Evolutionary conservation across 2,329 filamentous ascomycete species (phyloP), one percentile per base, ranked within the genome.

Genomic region (Paecilomyces dactylethromorphus): DNA sequence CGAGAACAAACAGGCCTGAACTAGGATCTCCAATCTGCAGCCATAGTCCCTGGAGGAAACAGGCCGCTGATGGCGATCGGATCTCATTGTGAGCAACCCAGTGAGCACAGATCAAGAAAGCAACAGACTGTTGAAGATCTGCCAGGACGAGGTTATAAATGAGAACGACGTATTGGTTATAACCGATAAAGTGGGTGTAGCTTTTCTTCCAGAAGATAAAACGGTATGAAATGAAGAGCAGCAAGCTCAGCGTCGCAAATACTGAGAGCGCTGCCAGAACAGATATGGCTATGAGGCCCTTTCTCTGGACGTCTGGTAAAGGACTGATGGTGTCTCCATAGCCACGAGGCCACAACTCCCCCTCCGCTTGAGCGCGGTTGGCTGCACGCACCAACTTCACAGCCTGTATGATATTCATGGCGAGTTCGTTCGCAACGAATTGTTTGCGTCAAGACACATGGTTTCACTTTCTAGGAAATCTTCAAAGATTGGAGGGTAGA

Each of bases 141-240:
- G 78, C 78, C 3, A 82, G 64, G 5, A 82, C 71, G 6, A 82
- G 71, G 59, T 81, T 81, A 68, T 79, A 81, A 64, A 82, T 81
- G 53, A 82, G 74, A 21, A 82, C 69, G 50, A 82, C 74, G 56
- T 79, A 81, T 69, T 83, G 80, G 62, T 83, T 83, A 68, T 81
- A 79, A 60, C 80, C 79, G 56, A 82, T 79, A 59, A 80, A 79
- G 61, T 78, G 71, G 45, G 73, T 67, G 64, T 81, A 80, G 60
- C 76, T 76, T 57, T 71, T 73, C 53, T 76, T 72, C 80, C 80
- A 82, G 60, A 78, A 78, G 32, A 82, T 64, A n/a, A 83, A 68
- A 24, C 80, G 78, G 61, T 80, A 78, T 10, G 80, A 81, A 60
- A 83, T 78, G 68, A 81, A 82, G 11, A 60, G 59, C 5, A 82